Base-by-base conservation (phyloP, 2,329 filamentous ascomycete genomes). In the Colletotrichum destructivum region DNA sequence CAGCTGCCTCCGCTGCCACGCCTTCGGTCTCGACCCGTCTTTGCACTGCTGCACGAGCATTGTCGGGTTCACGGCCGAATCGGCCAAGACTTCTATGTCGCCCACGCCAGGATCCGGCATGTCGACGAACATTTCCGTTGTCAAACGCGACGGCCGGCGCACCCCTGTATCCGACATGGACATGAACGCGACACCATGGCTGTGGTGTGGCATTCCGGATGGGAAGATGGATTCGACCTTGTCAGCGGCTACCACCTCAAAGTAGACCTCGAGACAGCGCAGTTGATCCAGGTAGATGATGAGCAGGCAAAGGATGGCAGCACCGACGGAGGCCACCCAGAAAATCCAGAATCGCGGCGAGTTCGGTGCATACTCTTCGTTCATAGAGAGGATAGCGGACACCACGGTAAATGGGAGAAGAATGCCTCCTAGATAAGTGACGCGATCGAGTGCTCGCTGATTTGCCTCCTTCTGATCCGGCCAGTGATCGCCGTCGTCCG, bases 221-320 rank as follows among this genome's bases (percentile, higher is more conserved):
- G 66, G n/a, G 23, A 71, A 56, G 12, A 62, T 55, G 1, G 72
- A 60, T 55, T 78, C 75, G 2, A 77, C 66, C 12, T 74, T 73
- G 18, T 77, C 76, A 35, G 75, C 77, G 7, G 77, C 77, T 2
- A 78, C 76, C 15, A 84, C 81, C 72, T 86, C 84, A 31, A 85
- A 81, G 83, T 85, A 87, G 11, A 87, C 84, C 74, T 86, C 82
- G 46, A 80, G 77, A 54, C 79, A 82, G 52, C 86, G 82, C 55
- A 88, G 80, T 52, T 83, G 82, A 71, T 88, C 86, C 11, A 85
- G 82, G 74, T 88, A 86, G 66, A 88, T 86, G 66, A 87, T 74
- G 4, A 83, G 71, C 2, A 88, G 64, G 0, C 82, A 82, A 1
- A 84, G 11, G 16, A 82, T 66, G 2, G 81, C 79, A 1, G 84